Evolutionary conservation across 768 basidiomycete species (phyloP).

Genomic region (Auricularia heimuer): DNA sequence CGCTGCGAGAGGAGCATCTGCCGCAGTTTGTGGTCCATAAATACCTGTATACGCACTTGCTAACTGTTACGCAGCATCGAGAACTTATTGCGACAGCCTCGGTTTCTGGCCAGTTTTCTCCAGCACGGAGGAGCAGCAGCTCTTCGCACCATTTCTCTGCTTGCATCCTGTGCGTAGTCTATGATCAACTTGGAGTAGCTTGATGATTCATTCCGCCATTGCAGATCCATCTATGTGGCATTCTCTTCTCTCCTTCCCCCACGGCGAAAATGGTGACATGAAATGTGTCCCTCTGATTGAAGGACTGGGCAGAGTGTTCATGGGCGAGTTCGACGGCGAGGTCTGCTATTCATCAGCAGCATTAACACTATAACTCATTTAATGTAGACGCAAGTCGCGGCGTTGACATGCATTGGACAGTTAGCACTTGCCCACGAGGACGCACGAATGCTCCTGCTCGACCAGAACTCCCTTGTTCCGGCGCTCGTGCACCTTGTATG

Average conservation of each 20-base stretch:
- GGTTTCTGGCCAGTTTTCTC: conserved; percentile 39
- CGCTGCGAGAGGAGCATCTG: background rate
- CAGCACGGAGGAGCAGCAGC: conserved; percentile 39
- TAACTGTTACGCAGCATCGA: conserved; percentile 24
- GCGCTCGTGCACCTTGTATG: conserved; percentile 50
- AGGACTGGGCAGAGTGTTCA: background rate
- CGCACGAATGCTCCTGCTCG: conserved; percentile 27
- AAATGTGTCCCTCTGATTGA: background rate
- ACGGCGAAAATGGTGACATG: background rate
- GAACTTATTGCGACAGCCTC: conserved; percentile 28
- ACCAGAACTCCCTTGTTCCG: conserved; percentile 51
- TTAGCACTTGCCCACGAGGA: conserved; percentile 31
- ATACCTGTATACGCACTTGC: background rate
- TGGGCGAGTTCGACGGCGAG: background rate
- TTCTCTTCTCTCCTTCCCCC: conserved; percentile 4
- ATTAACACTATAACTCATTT: background rate
- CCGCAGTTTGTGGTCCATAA: background rate
- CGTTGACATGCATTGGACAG: conserved; percentile 32
- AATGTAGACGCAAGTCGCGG: conserved; percentile 16
- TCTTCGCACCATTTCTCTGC: conserved; percentile 41
- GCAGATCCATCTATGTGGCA: background rate
- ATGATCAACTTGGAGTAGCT: background rate
- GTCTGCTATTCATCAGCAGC: background rate
- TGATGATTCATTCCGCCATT: background rate
- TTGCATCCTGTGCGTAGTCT: conserved; percentile 41